Evolutionary conservation across 352 stramenopile genomes (phyloP).

Genomic region (Pythium grandisporangium): DNA sequence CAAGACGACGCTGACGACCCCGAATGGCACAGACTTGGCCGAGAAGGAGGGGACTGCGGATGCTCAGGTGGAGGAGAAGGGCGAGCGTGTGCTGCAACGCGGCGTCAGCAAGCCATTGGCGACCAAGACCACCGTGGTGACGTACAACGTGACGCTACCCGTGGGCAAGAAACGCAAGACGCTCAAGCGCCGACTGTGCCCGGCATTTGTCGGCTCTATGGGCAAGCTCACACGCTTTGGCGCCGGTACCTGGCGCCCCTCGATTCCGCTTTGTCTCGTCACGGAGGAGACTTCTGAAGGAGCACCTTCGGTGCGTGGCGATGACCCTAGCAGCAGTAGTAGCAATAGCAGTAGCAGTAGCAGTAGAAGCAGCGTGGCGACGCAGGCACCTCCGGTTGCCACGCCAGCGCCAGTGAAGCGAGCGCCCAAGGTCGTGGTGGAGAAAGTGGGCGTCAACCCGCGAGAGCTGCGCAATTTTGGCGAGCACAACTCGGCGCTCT

Average conservation of each 20-base stretch:
- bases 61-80: constrained; percentile 6
- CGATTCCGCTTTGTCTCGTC: no score
- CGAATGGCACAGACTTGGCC: background rate
- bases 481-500: constrained; percentile 51
- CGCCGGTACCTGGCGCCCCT: constrained; percentile 10
- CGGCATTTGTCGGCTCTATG: constrained; percentile 8
- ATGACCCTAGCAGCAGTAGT: no score
- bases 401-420: no score
- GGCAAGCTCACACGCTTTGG: constrained; percentile 23
- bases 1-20: constrained; percentile 17
- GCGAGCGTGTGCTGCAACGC: no score
- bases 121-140: constrained; percentile 5
- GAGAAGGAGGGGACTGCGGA: background rate
- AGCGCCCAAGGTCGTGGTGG: no score
- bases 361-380: no score
- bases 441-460: constrained; percentile 43
- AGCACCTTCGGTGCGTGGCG: no score
- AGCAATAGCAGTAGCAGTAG: no score
- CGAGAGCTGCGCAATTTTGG: constrained; percentile 45
- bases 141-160: constrained; percentile 8
- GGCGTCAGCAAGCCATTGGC: no score
- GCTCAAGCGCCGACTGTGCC: constrained; percentile 12
- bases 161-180: constrained; percentile 12
- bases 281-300: no score
- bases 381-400: no score